Base-by-base conservation (phyloP, 371 early-diverging fungal species). In the Mucor irregularis region DNA sequence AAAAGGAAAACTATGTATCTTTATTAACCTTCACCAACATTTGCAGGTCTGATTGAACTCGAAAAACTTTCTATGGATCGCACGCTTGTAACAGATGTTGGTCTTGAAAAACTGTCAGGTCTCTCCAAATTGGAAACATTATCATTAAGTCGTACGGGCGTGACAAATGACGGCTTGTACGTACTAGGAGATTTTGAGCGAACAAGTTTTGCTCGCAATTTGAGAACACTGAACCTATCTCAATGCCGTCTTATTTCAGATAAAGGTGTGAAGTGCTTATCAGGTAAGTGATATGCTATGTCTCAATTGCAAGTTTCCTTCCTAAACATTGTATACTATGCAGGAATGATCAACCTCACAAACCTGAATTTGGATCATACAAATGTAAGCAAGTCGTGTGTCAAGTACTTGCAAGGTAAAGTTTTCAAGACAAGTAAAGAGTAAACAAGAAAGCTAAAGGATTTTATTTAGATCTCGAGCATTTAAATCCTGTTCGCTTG, bases 291-390 rank as follows among this genome's bases (percentile, higher is more conserved):
- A 38, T 17, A 11, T 1, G 26, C 28, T 16, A 25, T 39, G 34
- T 25, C n/a, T n/a, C n/a, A n/a, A n/a, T n/a, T n/a, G n/a, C n/a
- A n/a, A 38, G 17, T n/a, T 24, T 24, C 17, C 8, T 28, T 17
- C n/a, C 19, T 26, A 49, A 44, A 33, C 38, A 50, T 35, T 34
- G n/a, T 61, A 42, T 44, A 16, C 6, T 3, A 17, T 6, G 17
- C 53, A 76, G 76, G 64, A 22, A 56, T 66, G 58, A 21, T 64
- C n/a, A 70, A 76, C 44, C 63, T 76, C 26, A 66, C 62, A 48
- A 55, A 66, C 33, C 60, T 76, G 10, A 76, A 71, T 40, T 33
- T 76, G 66, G 73, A 76, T 47, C 62, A 66, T 33, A 76, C 76
- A 5, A 34, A 47, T 28, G 76, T 71, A 16, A 70, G 64, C 44